Conservation (phyloP, 257 asterid genomes). For the Solanum arcanum region DNA sequence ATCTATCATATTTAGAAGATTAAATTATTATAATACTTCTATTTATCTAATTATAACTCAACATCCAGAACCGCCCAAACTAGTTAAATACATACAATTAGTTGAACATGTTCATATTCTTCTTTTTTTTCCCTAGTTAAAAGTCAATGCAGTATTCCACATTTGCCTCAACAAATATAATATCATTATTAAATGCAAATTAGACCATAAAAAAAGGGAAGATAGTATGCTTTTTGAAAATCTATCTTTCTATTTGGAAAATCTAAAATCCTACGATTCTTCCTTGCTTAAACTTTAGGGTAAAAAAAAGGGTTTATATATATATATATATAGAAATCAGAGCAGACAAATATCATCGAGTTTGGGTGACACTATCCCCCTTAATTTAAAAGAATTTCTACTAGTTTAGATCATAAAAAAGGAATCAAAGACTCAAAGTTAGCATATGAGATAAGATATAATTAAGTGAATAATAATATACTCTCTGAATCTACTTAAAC, state of each 20-base stretch:
- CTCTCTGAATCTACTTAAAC: too few species aligned
- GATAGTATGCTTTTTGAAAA: not conserved
- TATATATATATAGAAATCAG: not conserved
- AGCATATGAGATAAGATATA: too few species aligned
- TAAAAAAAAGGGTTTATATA: not conserved
- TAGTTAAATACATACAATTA: not conserved
- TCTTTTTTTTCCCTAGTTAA: not conserved
- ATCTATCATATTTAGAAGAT: not conserved
- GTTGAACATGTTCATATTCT: not conserved
- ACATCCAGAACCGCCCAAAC: not conserved
- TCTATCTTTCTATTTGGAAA: not conserved
- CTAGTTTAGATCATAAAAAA: not conserved
- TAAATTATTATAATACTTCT: not conserved
- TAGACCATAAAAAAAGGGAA: not conserved
- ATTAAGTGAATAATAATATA: too few species aligned
- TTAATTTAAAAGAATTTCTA: not conserved
- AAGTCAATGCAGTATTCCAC: slow-evolving; percentile 12
- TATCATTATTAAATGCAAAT: not conserved
- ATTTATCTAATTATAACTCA: not conserved
- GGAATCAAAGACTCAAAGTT: not conserved
- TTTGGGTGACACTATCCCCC: not conserved
- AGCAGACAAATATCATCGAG: not conserved
- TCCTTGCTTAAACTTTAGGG: not conserved
- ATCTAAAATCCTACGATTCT: not conserved
- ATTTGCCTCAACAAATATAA: not conserved